Conservation (phyloP, 768 basidiomycete genomes). For the Steccherinum ochraceum region DNA sequence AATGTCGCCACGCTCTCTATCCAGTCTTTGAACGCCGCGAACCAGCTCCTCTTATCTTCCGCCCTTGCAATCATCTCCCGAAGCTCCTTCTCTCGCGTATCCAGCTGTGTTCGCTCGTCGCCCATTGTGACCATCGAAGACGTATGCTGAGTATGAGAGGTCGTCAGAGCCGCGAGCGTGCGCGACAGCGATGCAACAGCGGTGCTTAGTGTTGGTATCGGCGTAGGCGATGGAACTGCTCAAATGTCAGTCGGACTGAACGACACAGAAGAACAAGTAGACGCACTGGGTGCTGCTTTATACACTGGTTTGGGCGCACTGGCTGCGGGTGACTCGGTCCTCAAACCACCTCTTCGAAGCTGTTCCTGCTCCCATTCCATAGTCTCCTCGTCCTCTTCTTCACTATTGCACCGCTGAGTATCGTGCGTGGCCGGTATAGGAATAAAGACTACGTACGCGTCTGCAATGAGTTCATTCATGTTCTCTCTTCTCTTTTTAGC, state of each 20-base stretch:
- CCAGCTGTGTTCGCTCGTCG: slow-evolving; percentile 58
- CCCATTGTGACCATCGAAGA: slow-evolving; percentile 49
- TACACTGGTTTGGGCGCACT: slow-evolving; percentile 51
- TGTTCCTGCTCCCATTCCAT: slow-evolving; percentile 85
- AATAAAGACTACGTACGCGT: slow-evolving; percentile 70
- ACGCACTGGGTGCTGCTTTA: slow-evolving; percentile 65
- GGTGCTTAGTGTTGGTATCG: slow-evolving; percentile 58
- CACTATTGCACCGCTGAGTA: slow-evolving; percentile 31
- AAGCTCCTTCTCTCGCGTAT: slow-evolving; percentile 65
- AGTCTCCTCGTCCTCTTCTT: slow-evolving; percentile 80
- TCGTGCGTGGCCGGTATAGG: neutral
- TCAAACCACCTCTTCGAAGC: slow-evolving; percentile 65
- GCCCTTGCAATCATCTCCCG: slow-evolving; percentile 67
- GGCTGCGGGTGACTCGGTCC: slow-evolving; percentile 29
- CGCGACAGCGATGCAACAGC: slow-evolving; percentile 57
- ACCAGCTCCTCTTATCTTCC: slow-evolving; percentile 80
- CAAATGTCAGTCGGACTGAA: slow-evolving; percentile 9
- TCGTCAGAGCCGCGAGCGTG: slow-evolving; percentile 51
- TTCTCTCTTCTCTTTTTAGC: slow-evolving; percentile 57
- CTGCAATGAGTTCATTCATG: slow-evolving; percentile 78
- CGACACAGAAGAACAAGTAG: slow-evolving; percentile 1
- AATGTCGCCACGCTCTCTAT: slow-evolving; percentile 79
- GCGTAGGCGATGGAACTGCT: slow-evolving; percentile 63
- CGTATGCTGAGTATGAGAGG: slow-evolving; percentile 63
- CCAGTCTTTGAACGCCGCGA: slow-evolving; percentile 71